These are phyloP conservation scores for Paraconiothyrium sp. DNA, from an alignment of 2,329 filamentous ascomycete genomes.

Conservation along the genomic window DNA sequence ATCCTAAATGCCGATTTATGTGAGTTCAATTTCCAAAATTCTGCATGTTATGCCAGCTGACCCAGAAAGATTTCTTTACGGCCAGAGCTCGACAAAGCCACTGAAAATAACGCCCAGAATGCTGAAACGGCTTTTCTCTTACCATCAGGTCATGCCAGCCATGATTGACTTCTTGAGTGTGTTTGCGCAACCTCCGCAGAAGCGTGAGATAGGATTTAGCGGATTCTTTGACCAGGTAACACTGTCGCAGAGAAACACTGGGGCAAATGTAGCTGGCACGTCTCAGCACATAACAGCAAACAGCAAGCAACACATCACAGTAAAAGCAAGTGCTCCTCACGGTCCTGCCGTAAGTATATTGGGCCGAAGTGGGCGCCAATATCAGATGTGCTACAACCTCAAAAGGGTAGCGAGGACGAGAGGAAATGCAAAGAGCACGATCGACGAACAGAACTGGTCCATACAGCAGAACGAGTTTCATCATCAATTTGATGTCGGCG, in stretches of 20 bases:
- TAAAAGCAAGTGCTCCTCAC: accelerated
- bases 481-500: conserved; percentile 53
- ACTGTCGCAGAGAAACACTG: neutral
- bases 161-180: neutral
- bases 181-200: neutral
- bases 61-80: neutral
- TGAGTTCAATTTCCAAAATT: neutral
- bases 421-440: conserved; percentile 18
- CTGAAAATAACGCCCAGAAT: neutral
- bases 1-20: neutral
- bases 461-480: conserved; percentile 52
- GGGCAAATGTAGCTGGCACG: neutral
- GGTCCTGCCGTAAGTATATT: conserved; percentile 28
- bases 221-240: neutral
- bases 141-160: neutral
- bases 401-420: conserved; percentile 34
- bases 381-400: conserved; percentile 51
- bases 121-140: neutral
- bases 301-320: neutral
- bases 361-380: conserved; percentile 48
- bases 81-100: neutral
- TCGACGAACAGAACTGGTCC: conserved; percentile 39
- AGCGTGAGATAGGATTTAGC: neutral
- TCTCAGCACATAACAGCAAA: neutral
- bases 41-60: neutral